Evolutionary conservation across 1,139 yeast genomes (phyloP).

Genomic region (Geotrichum aggregatum): DNA sequence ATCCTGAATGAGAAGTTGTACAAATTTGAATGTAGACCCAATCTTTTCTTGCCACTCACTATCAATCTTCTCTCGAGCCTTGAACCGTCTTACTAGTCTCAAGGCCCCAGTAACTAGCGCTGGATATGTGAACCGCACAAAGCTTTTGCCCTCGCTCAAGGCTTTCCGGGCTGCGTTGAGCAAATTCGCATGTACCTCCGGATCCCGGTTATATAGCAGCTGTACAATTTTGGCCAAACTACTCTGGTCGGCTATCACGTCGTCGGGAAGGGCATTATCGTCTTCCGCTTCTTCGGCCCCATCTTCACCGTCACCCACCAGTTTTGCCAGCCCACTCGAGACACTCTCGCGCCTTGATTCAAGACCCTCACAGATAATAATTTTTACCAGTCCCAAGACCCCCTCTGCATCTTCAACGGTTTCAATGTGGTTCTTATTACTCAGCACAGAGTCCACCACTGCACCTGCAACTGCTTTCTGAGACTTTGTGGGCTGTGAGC

Average conservation of each 20-base stretch:
- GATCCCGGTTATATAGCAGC: constrained; percentile 50
- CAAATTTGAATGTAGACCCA: constrained; percentile 61
- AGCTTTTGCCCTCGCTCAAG: constrained; percentile 40
- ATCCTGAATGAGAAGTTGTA: constrained; percentile 69
- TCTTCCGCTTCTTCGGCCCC: constrained; percentile 9
- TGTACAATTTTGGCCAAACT: constrained; percentile 71
- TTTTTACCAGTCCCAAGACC: constrained; percentile 40
- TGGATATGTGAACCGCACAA: constrained; percentile 64
- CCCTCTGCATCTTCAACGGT: constrained; percentile 38
- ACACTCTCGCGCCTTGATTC: constrained; percentile 16
- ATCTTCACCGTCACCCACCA: constrained; percentile 18
- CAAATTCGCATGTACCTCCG: constrained; percentile 52
- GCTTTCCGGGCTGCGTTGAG: constrained; percentile 54
- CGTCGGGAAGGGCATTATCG: constrained; percentile 30
- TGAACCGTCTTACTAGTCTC: constrained; percentile 52
- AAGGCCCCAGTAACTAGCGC: constrained; percentile 61
- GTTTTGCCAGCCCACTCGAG: constrained; percentile 22
- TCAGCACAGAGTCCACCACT: constrained; percentile 35
- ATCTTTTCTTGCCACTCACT: constrained; percentile 38
- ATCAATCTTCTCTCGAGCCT: constrained; percentile 30
- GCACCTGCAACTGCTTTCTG: constrained; percentile 39
- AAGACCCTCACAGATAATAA: constrained; percentile 35
- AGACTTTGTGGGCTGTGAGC: constrained; percentile 38
- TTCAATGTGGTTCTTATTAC: constrained; percentile 28
- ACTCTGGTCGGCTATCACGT: constrained; percentile 52